phyloP scores from a whole-genome alignment of 2,329 filamentous ascomycete species.

The Paecilomyces fulvus region DNA sequence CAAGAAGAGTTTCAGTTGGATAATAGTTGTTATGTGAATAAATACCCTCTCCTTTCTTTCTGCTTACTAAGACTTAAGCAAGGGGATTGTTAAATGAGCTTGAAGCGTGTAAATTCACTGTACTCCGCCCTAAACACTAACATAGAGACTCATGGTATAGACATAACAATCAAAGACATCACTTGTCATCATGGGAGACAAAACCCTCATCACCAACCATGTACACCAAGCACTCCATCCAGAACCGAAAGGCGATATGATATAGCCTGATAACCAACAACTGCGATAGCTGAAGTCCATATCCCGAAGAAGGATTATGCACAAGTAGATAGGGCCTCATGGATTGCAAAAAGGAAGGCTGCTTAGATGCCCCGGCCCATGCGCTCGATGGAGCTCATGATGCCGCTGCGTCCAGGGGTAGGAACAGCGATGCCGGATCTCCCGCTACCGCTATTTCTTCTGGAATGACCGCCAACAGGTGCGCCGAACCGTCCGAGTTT shows the following conservation, averaged over 20 bases:
- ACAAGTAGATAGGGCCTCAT: background rate
- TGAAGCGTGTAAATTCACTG: background rate
- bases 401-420: slow-evolving; percentile 53
- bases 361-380: slow-evolving; percentile 54
- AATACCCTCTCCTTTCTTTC: too few relatives aligned
- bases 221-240: background rate
- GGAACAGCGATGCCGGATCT: slow-evolving; percentile 27
- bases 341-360: background rate
- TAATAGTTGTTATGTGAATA: too few relatives aligned
- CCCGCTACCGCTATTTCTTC: slow-evolving; percentile 29
- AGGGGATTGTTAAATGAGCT: too few relatives aligned
- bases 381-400: slow-evolving; percentile 79
- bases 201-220: background rate
- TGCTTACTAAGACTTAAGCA: too few relatives aligned
- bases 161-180: background rate
- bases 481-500: slow-evolving; percentile 24
- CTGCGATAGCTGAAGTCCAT: background rate
- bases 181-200: background rate
- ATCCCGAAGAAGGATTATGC: background rate
- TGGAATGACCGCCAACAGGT: slow-evolving; percentile 17
- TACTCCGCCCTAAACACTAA: background rate
- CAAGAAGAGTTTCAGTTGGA: too few relatives aligned
- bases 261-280: slow-evolving; percentile 1
- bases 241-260: background rate
- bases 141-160: background rate